phyloP scores from a whole-genome alignment of 2,329 filamentous ascomycete genomes.

The Cladosporium colombiae region DNA sequence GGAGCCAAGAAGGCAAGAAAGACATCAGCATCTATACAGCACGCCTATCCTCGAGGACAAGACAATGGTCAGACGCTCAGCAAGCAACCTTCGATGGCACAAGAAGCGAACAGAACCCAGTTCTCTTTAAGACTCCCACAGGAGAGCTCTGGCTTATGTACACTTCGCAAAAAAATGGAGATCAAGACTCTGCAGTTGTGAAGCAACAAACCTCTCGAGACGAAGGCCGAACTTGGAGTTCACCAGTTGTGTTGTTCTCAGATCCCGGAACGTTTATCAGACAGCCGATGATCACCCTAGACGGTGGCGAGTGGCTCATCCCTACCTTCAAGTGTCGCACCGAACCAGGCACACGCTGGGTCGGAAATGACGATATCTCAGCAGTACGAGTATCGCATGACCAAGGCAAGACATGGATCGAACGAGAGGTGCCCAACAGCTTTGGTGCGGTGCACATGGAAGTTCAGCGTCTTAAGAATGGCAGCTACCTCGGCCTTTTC shows the following conservation, averaged over 20 bases:
- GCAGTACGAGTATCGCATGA: constrained; percentile 21
- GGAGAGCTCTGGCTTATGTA: constrained; percentile 24
- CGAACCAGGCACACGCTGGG: constrained; percentile 23
- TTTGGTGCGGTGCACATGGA: constrained; percentile 26
- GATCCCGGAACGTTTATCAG: constrained; percentile 25
- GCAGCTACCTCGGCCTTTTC: constrained; percentile 15
- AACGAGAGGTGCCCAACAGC: constrained; percentile 23
- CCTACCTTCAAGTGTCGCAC: constrained; percentile 25
- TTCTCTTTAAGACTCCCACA: constrained; percentile 23
- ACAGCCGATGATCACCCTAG: constrained; percentile 23
- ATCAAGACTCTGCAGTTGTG: constrained; percentile 25
- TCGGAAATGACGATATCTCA: constrained; percentile 26
- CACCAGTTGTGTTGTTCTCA: constrained; percentile 19
- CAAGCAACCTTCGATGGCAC: constrained; percentile 23
- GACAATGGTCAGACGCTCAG: constrained; percentile 21
- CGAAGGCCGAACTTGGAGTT: constrained; percentile 18
- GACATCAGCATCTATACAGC: constrained; percentile 27
- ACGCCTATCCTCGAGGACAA: constrained; percentile 3
- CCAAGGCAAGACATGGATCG: constrained; percentile 23
- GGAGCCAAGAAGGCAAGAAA: constrained; percentile 25
- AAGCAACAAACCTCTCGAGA: constrained; percentile 23
- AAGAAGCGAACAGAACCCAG: constrained; percentile 25
- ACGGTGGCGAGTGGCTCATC: constrained; percentile 23
- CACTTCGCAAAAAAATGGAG: constrained; percentile 24
- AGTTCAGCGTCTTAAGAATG: constrained; percentile 20